Base-by-base conservation (phyloP, 768 basidiomycete species). In the Boletus vinaceobasis region DNA sequence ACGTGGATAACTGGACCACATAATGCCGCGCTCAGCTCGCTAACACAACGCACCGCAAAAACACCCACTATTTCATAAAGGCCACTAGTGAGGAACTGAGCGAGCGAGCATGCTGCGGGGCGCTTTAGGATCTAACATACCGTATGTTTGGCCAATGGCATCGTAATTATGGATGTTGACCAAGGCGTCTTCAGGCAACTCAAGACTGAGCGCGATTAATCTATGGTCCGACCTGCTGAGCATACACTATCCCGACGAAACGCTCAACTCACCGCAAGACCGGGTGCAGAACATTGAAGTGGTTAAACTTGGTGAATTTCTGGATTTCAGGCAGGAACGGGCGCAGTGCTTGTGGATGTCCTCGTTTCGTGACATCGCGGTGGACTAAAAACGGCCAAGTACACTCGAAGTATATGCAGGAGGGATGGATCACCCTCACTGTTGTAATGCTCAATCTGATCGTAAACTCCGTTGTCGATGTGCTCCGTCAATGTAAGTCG, bases 371-470 rank as follows among this genome's bases (percentile, higher is more conserved):
- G 23, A 79, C 68, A 46, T 81, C 75, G 32, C 77, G 74, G 56
- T 84, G 77, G 52, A 84, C 84, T 85, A 39, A 1, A 8, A 21
- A 7, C 36, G 7, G 32, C 5, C 43, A 9, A 48, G 19, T 4
- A 29, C 47, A 33, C 2, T 5, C 7, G 11, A 14, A 29, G 26
- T 11, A 23, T 11, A 47, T 11, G 8, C 23, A 2, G 26, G 21
- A 5, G 11, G 15, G 15, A 38, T 6, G 36, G 13, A 50, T 29
- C 35, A 14, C 4, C 59, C 78, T 53, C 54, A 86, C 85, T 74
- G 58, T 81, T 83, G 60, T 87, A 86, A 48, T 79, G 73, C 60
- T 87, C 85, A 15, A 86, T 60, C 59, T 86, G 83, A 61, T 87
- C 86, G 15, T 68, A 75, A 21, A 87, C 79, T 7, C 85, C 85